Base-by-base conservation (phyloP, 352 stramenopile species). In the Pythium aphanidermatum region DNA sequence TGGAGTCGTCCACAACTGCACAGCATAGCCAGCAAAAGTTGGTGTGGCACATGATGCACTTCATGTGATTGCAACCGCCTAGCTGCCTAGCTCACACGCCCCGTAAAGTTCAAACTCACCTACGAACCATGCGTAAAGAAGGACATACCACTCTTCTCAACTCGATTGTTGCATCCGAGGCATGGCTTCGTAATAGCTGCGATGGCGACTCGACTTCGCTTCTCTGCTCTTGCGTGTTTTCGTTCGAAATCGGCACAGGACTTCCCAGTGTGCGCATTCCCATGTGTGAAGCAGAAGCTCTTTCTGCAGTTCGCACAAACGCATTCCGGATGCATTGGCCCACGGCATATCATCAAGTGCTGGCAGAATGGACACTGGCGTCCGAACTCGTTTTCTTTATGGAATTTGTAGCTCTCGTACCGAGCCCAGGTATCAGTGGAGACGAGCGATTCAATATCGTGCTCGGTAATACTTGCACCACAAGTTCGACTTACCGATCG, bases 1-100 rank as follows among this genome's bases (percentile, higher is more conserved):
- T 70, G 19, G 63, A 73, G 46, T 83, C 75, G 43, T 96, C 86
- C n/a, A 97, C 83, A 33, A 92, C 46, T 35, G 72, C 58, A 12
- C 74, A 60, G 23, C 89, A 96, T 26, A 96, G 83, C 85, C 86
- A 96, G 58, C 89, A 96, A 50, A 96, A 97, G 43, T 83, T 75
- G n/a, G 70, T 86, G 19, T 52, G 68, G 55, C 88, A 97, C 20
- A 86, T 77, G 12, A 88, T 69, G 49, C 86, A 95, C 52, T 92
- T 95, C 68, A 97, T 96, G 58, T 96, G 86, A 52, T 97, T 96
- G 56, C 88, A 97, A 1, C 88, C 88, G 9, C 79, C 82, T 70
- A 30, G 20, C 13, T 12, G 11, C 40, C 19, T 37, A 33, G 11
- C n/a, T 17, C n/a, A 21, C 20, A 17, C 9, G 9, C 28, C 28